Percentiles rank a stretch among this genome's conserved stretches.
Evolutionary conservation across 2,329 filamentous ascomycete genomes (phyloP).

Genomic region (Claviceps maximensis): DNA sequence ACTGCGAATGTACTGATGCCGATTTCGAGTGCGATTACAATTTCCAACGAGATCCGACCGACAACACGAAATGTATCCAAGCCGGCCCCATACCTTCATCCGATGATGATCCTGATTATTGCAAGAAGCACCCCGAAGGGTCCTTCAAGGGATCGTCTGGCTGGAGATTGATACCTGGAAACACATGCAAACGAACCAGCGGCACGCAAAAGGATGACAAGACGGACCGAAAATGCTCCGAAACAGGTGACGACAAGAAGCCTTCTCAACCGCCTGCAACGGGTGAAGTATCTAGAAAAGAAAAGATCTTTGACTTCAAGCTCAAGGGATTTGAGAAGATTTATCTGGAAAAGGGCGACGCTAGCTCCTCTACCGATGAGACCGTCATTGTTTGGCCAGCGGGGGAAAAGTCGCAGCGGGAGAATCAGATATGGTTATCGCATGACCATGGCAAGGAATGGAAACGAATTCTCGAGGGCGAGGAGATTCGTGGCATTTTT

Average conservation of each 20-base stretch:
- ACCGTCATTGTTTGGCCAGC: slow-evolving; percentile 46
- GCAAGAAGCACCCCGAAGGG: slow-evolving; percentile 50
- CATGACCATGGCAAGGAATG: slow-evolving; percentile 83
- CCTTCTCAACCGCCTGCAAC: slow-evolving; percentile 38
- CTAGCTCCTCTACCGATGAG: slow-evolving; percentile 55
- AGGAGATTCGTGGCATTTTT: slow-evolving; percentile 57
- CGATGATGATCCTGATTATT: slow-evolving; percentile 48
- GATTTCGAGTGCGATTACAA: slow-evolving; percentile 98
- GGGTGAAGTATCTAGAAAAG: slow-evolving; percentile 51
- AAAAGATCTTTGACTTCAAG: slow-evolving; percentile 49
- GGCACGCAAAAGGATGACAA: slow-evolving; percentile 55
- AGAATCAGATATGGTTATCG: slow-evolving; percentile 56
- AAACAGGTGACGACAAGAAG: slow-evolving; percentile 29
- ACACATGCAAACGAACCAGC: slow-evolving; percentile 50
- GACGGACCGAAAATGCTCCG: slow-evolving; percentile 66
- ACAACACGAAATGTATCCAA: slow-evolving; percentile 56
- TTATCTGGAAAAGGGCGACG: slow-evolving; percentile 68
- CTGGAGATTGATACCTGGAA: slow-evolving; percentile 81
- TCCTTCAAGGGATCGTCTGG: slow-evolving; percentile 79
- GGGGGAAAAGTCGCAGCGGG: slow-evolving; percentile 21
- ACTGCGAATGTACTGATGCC: slow-evolving; percentile 66
- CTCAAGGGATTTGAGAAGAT: slow-evolving; percentile 39
- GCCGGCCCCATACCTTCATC: slow-evolving; percentile 51
- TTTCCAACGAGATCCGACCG: slow-evolving; percentile 53
- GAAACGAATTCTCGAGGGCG: slow-evolving; percentile 54